Conservation (phyloP, 2,329 filamentous ascomycete species). For the Aureobasidium pullulans region DNA sequence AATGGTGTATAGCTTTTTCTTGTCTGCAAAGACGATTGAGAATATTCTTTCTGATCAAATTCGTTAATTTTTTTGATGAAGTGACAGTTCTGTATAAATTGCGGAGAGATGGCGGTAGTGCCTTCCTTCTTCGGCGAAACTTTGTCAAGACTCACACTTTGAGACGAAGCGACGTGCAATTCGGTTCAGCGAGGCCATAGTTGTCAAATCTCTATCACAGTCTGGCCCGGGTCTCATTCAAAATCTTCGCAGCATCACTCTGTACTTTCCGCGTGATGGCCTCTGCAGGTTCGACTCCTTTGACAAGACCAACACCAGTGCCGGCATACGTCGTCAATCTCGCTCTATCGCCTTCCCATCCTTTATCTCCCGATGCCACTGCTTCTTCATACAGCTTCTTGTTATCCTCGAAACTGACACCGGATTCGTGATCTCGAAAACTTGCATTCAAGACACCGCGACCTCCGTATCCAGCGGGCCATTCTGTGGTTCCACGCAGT, state of each 20-base stretch:
- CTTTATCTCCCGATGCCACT: slow-evolving; percentile 39
- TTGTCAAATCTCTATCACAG: not conserved
- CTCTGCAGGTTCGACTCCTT: slow-evolving; percentile 39
- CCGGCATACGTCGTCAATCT: slow-evolving; percentile 57
- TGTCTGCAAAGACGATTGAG: not conserved
- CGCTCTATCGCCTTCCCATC: slow-evolving; percentile 43
- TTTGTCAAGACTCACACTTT: too few species aligned
- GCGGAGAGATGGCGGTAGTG: too few species aligned
- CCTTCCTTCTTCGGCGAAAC: too few species aligned
- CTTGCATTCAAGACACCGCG: slow-evolving; percentile 51
- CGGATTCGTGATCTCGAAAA: slow-evolving; percentile 33
- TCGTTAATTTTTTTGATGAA: too few species aligned
- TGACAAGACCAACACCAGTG: slow-evolving; percentile 53
- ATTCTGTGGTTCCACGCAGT: slow-evolving; percentile 48
- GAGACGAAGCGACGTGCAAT: too few species aligned
- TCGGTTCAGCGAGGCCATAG: too few species aligned
- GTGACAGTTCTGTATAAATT: too few species aligned
- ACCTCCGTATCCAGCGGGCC: slow-evolving; percentile 52
- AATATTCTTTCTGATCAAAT: not conserved
- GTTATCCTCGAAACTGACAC: slow-evolving; percentile 35
- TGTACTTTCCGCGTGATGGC: slow-evolving; percentile 46
- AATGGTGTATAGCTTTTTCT: not conserved
- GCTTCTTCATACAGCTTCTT: slow-evolving; percentile 40
- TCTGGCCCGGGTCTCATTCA: not conserved
- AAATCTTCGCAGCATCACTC: slow-evolving; percentile 23